Base-by-base conservation (phyloP, 164 flowering plant genomes). In the Akebia trifoliata region DNA sequence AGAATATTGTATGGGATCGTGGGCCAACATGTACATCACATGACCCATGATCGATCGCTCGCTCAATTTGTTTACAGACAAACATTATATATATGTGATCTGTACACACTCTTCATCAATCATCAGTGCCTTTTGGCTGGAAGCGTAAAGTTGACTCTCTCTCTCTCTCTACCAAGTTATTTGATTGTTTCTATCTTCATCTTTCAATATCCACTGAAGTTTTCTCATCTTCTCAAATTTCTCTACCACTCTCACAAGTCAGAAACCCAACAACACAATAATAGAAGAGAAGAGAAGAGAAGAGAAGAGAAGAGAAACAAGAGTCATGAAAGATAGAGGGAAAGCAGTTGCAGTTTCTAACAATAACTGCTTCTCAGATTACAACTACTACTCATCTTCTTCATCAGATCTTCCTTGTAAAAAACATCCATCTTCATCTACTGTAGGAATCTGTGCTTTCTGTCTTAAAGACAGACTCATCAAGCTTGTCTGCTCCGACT, bases 401-500 rank as follows among this genome's bases (percentile, higher is more conserved):
- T 53, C 77, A 4, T 76, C 84, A n/a, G 79, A 75, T 12, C 36
- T 73, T 49, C 82, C 82, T 1, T 88, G 96, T 66, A 70, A 43
- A 57, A 84, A 76, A 56, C 96, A 88, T 68, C 94, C 94, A 8
- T 56, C 61, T 64, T 72, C 82, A 12, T 74, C 87, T 6, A 68
- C n/a, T 0, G 87, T 75, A 20, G 92, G 97, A 4, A 77, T 90
- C 3, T 90, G 97, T 56, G 79, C 97, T 38, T 66, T 64, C 56
- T 90, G 97, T 54, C 81, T 90, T 6, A 84, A 79, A 44, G 97
- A 90, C 15, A 74, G 86, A 17, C 59, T 90, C 26, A 54, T 79
- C 36, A 74, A 74, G 46, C 76, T 90, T n/a, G 88, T 86, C 0
- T 90, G 97, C 69, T 72, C 90, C 2, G 87, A 83, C 40, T 86